Evolutionary conservation across 805 yeast genomes (phyloP).

Genomic region (Saccharomycopsis sp.): DNA sequence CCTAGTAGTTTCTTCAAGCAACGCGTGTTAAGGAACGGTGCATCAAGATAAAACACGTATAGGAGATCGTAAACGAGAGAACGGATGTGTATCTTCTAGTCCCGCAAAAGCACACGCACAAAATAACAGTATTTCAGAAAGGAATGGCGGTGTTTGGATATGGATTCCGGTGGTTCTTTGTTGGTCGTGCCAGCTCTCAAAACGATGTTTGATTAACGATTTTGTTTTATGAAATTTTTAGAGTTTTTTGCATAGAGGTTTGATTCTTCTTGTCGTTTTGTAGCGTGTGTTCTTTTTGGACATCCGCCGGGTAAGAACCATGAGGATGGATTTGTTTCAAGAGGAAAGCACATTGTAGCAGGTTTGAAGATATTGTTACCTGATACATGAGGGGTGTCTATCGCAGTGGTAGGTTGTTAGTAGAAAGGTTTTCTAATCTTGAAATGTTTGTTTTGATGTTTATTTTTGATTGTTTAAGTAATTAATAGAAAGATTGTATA

Average conservation of each 20-base stretch:
- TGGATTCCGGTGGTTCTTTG: neutral
- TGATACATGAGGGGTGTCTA: neutral
- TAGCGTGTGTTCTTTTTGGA: neutral
- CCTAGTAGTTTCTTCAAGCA: neutral
- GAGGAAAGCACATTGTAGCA: neutral
- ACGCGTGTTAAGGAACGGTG: no score
- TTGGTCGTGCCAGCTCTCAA: no score
- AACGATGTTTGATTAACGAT: neutral
- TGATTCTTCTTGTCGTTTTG: neutral
- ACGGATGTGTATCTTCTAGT: no score
- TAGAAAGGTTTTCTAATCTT: no score
- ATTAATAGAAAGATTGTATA: no score
- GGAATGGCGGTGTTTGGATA: neutral
- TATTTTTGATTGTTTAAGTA: no score
- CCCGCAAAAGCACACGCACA: no score
- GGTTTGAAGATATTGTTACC: neutral
- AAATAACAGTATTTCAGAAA: no score
- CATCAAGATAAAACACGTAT: no score
- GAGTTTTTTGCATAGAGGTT: neutral
- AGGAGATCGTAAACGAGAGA: no score
- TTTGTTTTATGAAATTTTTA: neutral
- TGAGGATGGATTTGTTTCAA: neutral
- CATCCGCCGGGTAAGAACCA: neutral
- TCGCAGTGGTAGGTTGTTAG: no score
- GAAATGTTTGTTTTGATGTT: no score